These are phyloP conservation scores for Prunus dulcis DNA, from an alignment of 306 rosid species.

Conservation along the genomic window DNA sequence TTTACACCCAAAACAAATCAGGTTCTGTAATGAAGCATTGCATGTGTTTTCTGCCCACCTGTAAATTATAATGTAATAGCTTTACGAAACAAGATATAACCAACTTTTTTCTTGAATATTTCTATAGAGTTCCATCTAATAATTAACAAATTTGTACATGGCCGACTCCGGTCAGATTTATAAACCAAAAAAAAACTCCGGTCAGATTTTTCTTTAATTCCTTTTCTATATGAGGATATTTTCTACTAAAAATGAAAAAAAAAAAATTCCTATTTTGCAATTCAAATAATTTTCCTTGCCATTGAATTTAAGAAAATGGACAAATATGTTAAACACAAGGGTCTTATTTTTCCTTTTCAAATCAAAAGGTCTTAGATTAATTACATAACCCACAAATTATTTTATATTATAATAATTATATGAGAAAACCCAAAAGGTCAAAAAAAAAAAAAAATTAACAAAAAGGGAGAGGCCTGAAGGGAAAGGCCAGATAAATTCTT, in stretches of 20 bases:
- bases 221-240: background rate
- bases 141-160: background rate
- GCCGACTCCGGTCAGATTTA: background rate
- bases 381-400: background rate
- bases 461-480: background rate
- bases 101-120: background rate
- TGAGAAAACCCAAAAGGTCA: background rate
- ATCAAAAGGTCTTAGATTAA: background rate
- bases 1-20: too few species aligned
- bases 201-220: background rate
- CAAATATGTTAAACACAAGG: background rate
- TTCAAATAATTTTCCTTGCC: background rate
- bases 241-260: background rate
- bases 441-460: background rate
- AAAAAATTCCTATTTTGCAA: background rate
- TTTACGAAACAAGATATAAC: background rate
- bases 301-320: background rate
- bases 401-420: too few species aligned
- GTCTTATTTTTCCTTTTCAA: too few species aligned
- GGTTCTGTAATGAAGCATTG: too few species aligned
- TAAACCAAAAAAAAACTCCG: background rate
- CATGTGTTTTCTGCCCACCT: too few species aligned
- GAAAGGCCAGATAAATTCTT: background rate
- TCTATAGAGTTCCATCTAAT: background rate
- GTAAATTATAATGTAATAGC: too few species aligned